Percentiles rank a stretch among this genome's conserved stretches.
phyloP scores from a whole-genome alignment of 1,284 basidiomycete species.

The Laetiporus sulphureus region DNA sequence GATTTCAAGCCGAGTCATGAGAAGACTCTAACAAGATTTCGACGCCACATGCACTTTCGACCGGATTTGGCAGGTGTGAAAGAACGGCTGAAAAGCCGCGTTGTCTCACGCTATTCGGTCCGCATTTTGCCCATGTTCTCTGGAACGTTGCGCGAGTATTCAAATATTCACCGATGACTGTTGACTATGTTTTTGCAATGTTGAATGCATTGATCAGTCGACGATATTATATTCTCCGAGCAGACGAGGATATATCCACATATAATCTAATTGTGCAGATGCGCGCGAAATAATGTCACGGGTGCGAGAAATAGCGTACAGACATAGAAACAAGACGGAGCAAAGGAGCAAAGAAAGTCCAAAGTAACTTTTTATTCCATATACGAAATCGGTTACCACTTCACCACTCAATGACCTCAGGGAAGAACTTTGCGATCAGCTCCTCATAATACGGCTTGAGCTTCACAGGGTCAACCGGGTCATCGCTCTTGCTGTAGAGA shows the following conservation, averaged over 20 bases:
- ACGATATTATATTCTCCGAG: too few relatives aligned
- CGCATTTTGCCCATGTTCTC: too few relatives aligned
- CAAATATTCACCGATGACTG: too few relatives aligned
- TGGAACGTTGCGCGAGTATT: too few relatives aligned
- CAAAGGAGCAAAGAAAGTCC: not conserved
- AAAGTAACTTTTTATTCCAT: not conserved
- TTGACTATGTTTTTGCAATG: too few relatives aligned
- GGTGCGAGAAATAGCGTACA: not conserved
- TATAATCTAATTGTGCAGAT: too few relatives aligned
- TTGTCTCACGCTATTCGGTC: not conserved
- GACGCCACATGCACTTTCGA: not conserved
- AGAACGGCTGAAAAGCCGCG: not conserved
- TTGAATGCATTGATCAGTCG: too few relatives aligned
- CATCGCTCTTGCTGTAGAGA: constrained; percentile 84
- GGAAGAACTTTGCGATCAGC: constrained; percentile 84
- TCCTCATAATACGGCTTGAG: constrained; percentile 79
- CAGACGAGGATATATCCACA: too few relatives aligned
- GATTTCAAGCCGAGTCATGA: not conserved
- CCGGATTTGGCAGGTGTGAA: constrained; percentile 12
- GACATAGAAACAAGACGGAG: not conserved
- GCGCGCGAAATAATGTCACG: too few relatives aligned
- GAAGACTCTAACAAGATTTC: not conserved
- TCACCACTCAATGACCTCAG: constrained; percentile 72
- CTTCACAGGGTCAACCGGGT: constrained; percentile 52
- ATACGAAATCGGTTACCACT: not conserved